Evolutionary conservation across 2,329 filamentous ascomycete species (phyloP), one percentile per base, ranked within the genome.

Genomic region (Fusarium compactum): DNA sequence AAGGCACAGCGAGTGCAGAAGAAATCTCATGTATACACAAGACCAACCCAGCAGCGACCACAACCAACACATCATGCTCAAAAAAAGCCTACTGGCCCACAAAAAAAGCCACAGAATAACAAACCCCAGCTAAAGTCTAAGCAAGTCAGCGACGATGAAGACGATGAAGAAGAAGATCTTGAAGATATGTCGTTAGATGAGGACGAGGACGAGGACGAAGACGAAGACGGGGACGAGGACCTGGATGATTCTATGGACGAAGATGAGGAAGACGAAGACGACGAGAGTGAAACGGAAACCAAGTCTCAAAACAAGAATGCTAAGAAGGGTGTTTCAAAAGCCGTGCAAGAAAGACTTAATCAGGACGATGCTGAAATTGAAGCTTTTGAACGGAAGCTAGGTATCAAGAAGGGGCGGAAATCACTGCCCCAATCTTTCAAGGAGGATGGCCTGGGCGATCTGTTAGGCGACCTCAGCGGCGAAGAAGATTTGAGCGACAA

Each of bases 331-430:
- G 22, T 74, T 15, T 54, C 77, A 18, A 73, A 67, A 32, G 55
- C 64, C 3, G 56, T 70, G 70, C 22, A 77, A 89, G n/a, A 88
- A 86, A 76, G 86, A 72, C 82, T 98, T 7, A 90, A 88, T 1
- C 85, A 93, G 66, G 95, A 99, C 62, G 94, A 98, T 76, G 92
- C 90, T 4, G 94, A 97, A 73, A 98, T 99, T 72, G 91, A 91
- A 22, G 90, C 90, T 5, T 83, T 98, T 32, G 96, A 99, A 82
- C 94, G 91, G 79, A 97, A 93, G 76, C 83, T 99, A 5, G 95
- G 96, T 0, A 86, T 98, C 34, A 90, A 86, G 70, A 93, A 91
- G 76, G 89, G 89, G 25, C 91, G 91, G 65, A 97, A 94, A 76
- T 90, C 88, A 32, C 80, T 93, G 8, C 90, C 91, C 0, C 91